A percentile compares a stretch with the other conserved stretches of the same genome.
Evolutionary conservation across 225 moss, liverwort and hornwort genomes (phyloP).

Genomic region (Bryoerythrophyllum caledonicum): DNA sequence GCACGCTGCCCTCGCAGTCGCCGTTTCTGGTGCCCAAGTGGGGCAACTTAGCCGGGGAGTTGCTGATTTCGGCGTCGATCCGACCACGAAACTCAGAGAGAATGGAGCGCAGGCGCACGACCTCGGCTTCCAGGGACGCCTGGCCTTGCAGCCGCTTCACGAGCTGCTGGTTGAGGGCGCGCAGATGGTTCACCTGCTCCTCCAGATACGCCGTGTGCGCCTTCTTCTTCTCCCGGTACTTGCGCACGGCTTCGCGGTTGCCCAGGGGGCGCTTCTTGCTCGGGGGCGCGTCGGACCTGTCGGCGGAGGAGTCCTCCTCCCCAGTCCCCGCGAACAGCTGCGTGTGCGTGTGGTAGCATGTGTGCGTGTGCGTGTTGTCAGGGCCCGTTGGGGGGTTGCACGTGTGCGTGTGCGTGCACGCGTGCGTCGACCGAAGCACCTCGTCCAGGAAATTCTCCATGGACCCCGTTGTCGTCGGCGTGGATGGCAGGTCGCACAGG

Average conservation of each 20-base stretch:
- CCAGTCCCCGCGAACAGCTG: conserved; percentile 67
- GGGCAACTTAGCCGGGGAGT: conserved; percentile 30
- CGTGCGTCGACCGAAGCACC: conserved; percentile 70
- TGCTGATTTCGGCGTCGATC: conserved; percentile 65
- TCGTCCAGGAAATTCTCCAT: conserved; percentile 80
- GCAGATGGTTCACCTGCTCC: conserved; percentile 69
- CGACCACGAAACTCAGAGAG: conserved; percentile 68
- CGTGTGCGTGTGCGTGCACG: conserved; percentile 94
- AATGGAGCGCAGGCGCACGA: conserved; percentile 64
- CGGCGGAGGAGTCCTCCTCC: conserved; percentile 50
- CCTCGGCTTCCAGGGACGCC: conserved; percentile 66
- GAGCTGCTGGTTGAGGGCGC: conserved; percentile 80
- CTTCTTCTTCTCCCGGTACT: conserved; percentile 99
- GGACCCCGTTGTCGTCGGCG: conserved; percentile 48
- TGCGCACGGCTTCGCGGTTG: conserved; percentile 95
- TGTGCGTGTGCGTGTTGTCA: conserved; percentile 93
- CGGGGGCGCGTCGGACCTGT: conserved; percentile 37
- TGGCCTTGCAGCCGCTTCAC: conserved; percentile 88
- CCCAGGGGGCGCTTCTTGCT: conserved; percentile 88
- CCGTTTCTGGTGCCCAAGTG: conserved; percentile 22
- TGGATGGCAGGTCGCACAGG: conserved; percentile 66
- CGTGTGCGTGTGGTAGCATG: conserved; percentile 96
- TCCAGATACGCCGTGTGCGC: conserved; percentile 92
- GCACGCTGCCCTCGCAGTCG: conserved; percentile 35
- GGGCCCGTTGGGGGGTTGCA: conserved; percentile 91